Evolutionary conservation across 768 basidiomycete genomes (phyloP).

Genomic region (Xerocomus brunneocitrinus): DNA sequence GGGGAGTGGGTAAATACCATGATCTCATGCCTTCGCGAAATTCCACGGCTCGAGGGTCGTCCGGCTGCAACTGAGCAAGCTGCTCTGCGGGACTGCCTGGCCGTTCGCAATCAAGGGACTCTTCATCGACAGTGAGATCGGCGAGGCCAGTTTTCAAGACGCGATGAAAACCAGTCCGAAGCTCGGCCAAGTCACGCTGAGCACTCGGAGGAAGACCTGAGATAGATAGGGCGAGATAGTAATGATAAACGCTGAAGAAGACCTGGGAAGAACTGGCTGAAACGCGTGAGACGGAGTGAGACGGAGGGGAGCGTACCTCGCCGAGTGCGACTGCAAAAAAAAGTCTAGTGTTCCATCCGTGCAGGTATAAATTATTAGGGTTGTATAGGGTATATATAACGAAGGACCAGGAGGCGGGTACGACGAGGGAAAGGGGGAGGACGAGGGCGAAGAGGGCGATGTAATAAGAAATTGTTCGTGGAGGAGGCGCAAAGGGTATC

Average conservation of each 20-base stretch:
- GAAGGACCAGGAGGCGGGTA: constrained; percentile 64
- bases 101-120: constrained; percentile 42
- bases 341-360: constrained; percentile 34
- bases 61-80: constrained; percentile 49
- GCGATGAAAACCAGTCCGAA: constrained; percentile 55
- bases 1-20: constrained; percentile 30
- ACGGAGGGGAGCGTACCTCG: constrained; percentile 44
- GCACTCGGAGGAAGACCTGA: constrained; percentile 42
- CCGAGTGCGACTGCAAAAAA: constrained; percentile 49
- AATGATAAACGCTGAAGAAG: constrained; percentile 65
- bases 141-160: constrained; percentile 65
- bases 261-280: constrained; percentile 40
- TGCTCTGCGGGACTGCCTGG: constrained; percentile 61
- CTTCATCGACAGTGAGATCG: constrained; percentile 50
- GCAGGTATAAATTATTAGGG: constrained; percentile 38
- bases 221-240: constrained; percentile 44
- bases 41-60: constrained; percentile 70
- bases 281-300: background rate
- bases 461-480: constrained; percentile 51
- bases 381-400: constrained; percentile 44
- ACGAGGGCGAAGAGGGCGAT: constrained; percentile 52
- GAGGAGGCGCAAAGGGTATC: constrained; percentile 36
- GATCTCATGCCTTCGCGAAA: constrained; percentile 66
- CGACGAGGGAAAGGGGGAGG: constrained; percentile 58
- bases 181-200: constrained; percentile 48